Evolutionary conservation across 176 grass and related monocot genomes (phyloP).

Genomic region (Olyra latifolia): DNA sequence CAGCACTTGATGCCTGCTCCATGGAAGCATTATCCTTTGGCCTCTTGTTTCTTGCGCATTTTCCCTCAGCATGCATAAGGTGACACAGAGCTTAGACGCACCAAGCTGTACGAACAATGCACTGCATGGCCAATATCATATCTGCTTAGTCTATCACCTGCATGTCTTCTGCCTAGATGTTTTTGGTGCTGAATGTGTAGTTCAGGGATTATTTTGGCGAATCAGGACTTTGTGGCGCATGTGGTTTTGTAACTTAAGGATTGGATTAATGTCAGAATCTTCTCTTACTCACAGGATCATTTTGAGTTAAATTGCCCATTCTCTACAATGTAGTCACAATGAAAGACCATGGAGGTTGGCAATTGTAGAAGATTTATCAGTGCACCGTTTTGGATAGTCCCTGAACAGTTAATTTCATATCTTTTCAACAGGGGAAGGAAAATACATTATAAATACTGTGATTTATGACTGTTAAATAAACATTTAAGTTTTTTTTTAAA

Average conservation of each 20-base stretch:
- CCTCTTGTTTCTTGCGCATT: neutral
- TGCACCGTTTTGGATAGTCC: neutral
- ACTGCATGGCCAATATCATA: neutral
- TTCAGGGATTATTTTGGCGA: neutral
- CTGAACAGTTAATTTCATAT: neutral
- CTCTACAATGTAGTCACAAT: neutral
- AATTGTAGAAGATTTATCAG: neutral
- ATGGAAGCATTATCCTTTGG: slow-evolving; percentile 1
- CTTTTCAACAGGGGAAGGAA: neutral
- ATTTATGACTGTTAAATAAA: neutral
- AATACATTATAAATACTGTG: neutral
- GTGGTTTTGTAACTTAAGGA: neutral
- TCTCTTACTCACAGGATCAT: neutral
- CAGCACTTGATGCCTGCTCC: neutral
- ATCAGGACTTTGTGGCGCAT: neutral
- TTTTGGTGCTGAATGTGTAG: neutral
- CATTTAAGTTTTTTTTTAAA: neutral
- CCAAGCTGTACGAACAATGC: neutral
- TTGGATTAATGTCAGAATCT: neutral
- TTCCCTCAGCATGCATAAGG: neutral
- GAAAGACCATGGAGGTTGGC: neutral
- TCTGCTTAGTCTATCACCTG: neutral
- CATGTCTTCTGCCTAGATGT: neutral
- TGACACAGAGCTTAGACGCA: neutral
- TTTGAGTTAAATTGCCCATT: neutral